phyloP scores from a whole-genome alignment of 345 rosid species.

The Zanthoxylum bungeanum region DNA sequence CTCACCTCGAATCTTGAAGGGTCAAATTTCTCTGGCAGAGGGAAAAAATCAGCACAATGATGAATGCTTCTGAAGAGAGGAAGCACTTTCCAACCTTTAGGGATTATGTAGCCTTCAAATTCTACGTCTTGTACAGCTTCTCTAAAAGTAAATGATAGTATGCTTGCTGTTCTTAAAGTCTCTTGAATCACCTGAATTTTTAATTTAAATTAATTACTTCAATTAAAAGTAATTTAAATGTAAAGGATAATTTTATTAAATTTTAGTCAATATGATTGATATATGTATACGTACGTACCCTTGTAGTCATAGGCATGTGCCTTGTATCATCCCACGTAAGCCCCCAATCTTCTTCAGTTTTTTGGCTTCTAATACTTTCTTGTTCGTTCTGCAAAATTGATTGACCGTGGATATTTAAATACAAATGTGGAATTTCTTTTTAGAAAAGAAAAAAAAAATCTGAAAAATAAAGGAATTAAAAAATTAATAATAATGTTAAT shows the following conservation, averaged over 20 bases:
- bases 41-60: conserved; percentile 66
- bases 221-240: neutral
- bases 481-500: neutral
- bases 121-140: conserved; percentile 91
- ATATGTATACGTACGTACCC: conserved; percentile 48
- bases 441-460: neutral
- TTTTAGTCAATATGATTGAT: neutral
- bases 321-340: conserved; percentile 90
- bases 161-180: conserved; percentile 83
- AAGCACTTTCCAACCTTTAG: conserved; percentile 95
- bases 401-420: neutral
- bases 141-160: conserved; percentile 87
- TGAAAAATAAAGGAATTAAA: neutral
- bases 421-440: neutral
- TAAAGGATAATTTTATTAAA: neutral
- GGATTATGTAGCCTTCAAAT: conserved; percentile 73
- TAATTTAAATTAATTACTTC: neutral
- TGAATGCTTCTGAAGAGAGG: conserved; percentile 91
- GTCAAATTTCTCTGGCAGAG: conserved; percentile 75
- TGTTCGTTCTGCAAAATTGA: conserved; percentile 60
- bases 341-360: conserved; percentile 45
- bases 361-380: conserved; percentile 43
- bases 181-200: conserved; percentile 83
- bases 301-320: conserved; percentile 75
- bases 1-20: conserved; percentile 88